Percentiles rank a stretch among this genome's conserved stretches.
Conservation (phyloP, 176 grass and related monocot species). For the Oryza meyeriana region DNA sequence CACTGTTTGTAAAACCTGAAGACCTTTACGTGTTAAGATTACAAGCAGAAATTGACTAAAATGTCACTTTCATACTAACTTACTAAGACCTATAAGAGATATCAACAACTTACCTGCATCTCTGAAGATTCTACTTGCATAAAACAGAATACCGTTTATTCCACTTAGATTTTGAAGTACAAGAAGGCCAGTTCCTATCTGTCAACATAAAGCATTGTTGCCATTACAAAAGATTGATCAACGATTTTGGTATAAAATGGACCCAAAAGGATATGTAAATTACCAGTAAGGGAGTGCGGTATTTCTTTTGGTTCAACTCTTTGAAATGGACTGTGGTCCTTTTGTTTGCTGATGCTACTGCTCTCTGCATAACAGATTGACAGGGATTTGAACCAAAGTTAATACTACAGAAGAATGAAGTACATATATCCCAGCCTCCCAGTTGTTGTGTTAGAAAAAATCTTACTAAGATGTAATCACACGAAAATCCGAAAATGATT, state of each 20-base stretch:
- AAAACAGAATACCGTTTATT: conserved; percentile 86
- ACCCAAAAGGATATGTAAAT: background rate
- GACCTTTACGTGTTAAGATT: conserved; percentile 16
- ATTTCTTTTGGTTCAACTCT: conserved; percentile 88
- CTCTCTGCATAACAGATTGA: conserved; percentile 50
- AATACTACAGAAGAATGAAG: background rate
- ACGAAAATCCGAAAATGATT: background rate
- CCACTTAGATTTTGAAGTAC: conserved; percentile 84
- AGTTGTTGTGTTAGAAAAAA: background rate
- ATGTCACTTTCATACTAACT: background rate
- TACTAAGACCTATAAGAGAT: background rate
- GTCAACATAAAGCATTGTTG: conserved; percentile 2
- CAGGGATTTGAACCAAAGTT: background rate
- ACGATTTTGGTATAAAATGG: background rate
- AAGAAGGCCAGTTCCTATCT: conserved; percentile 77
- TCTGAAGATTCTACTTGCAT: conserved; percentile 89
- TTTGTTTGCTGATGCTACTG: conserved; percentile 68
- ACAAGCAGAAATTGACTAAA: background rate
- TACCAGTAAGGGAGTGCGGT: conserved; percentile 71
- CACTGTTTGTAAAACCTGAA: conserved; percentile 76
- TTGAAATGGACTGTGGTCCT: conserved; percentile 73
- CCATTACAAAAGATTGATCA: background rate
- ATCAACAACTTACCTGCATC: conserved; percentile 53
- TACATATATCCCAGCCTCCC: background rate
- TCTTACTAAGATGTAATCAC: background rate